phyloP scores from a whole-genome alignment of 306 rosid species.

The Astragalus membranaceus region DNA sequence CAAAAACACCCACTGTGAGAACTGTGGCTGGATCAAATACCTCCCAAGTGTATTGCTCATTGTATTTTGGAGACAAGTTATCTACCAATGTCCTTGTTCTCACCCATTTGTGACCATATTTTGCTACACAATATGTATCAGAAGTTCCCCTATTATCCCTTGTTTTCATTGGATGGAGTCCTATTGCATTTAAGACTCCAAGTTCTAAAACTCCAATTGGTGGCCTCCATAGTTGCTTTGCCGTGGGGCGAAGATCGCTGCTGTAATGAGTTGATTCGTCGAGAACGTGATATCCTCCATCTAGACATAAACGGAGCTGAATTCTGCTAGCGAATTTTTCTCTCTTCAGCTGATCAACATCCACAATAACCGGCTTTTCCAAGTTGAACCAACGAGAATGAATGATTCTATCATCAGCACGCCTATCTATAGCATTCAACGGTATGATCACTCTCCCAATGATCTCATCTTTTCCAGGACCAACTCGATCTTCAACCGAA shows the following conservation, averaged over 20 bases:
- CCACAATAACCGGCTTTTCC: slow-evolving; percentile 38
- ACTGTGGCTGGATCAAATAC: slow-evolving; percentile 46
- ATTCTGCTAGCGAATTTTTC: slow-evolving; percentile 39
- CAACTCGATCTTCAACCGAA: slow-evolving; percentile 37
- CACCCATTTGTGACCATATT: slow-evolving; percentile 46
- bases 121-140: slow-evolving; percentile 49
- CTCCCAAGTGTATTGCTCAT: slow-evolving; percentile 51
- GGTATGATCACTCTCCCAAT: slow-evolving; percentile 40
- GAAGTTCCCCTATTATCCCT: slow-evolving; percentile 34
- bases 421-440: slow-evolving; percentile 32
- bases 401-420: slow-evolving; percentile 40
- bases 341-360: slow-evolving; percentile 40
- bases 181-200: slow-evolving; percentile 38
- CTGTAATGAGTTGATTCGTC: slow-evolving; percentile 46
- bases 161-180: slow-evolving; percentile 43
- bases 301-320: slow-evolving; percentile 36
- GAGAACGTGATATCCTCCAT: slow-evolving; percentile 49
- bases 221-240: slow-evolving; percentile 42
- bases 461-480: slow-evolving; percentile 44
- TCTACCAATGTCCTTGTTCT: slow-evolving; percentile 41
- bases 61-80: slow-evolving; percentile 33
- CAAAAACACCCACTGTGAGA: slow-evolving; percentile 43
- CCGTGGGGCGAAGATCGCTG: slow-evolving; percentile 48
- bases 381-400: slow-evolving; percentile 45
- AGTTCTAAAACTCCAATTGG: slow-evolving; percentile 38